Percentiles rank a stretch among this genome's conserved stretches.
phyloP scores from a whole-genome alignment of 2,329 filamentous ascomycete genomes.

The Lecanicillium sp. region DNA sequence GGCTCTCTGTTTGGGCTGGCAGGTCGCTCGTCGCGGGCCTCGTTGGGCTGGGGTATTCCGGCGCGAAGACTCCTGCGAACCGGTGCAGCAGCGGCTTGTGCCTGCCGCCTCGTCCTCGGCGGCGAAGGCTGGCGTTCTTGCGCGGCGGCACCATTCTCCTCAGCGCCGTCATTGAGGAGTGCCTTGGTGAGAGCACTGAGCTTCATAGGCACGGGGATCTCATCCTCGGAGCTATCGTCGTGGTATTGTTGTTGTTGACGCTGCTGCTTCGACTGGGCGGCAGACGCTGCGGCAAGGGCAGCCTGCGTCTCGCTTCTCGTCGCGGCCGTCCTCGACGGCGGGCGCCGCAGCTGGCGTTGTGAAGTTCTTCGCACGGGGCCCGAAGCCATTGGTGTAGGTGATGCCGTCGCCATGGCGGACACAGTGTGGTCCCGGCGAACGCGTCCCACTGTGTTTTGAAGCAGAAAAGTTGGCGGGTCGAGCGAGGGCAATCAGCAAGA shows the following conservation, averaged over 20 bases:
- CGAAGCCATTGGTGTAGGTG: slow-evolving; percentile 48
- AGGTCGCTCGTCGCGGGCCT: slow-evolving; percentile 28
- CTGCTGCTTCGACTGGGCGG: slow-evolving; percentile 17
- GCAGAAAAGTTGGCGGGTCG: not conserved
- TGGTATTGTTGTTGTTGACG: slow-evolving; percentile 36
- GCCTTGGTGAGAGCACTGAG: slow-evolving; percentile 90
- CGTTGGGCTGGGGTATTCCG: slow-evolving; percentile 35
- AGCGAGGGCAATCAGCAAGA: slow-evolving; percentile 2
- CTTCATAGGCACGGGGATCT: slow-evolving; percentile 85
- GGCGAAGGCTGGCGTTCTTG: slow-evolving; percentile 33
- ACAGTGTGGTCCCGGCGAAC: not conserved
- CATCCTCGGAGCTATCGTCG: slow-evolving; percentile 89
- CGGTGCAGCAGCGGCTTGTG: slow-evolving; percentile 35
- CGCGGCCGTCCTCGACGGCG: slow-evolving; percentile 37
- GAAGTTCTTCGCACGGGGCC: slow-evolving; percentile 45
- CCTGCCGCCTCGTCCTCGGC: slow-evolving; percentile 39
- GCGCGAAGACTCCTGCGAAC: slow-evolving; percentile 39
- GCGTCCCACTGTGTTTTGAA: slow-evolving; percentile 1
- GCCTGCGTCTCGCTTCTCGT: slow-evolving; percentile 38
- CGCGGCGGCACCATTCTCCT: slow-evolving; percentile 37
- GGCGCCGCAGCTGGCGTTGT: slow-evolving; percentile 46
- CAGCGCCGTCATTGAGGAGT: slow-evolving; percentile 59
- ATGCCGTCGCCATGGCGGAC: slow-evolving; percentile 40
- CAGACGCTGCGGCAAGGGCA: slow-evolving; percentile 15
- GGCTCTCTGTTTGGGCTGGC: slow-evolving; percentile 41